Evolutionary conservation across 208 protist genomes (phyloP).

Genomic region (Acanthamoeba royreba): DNA sequence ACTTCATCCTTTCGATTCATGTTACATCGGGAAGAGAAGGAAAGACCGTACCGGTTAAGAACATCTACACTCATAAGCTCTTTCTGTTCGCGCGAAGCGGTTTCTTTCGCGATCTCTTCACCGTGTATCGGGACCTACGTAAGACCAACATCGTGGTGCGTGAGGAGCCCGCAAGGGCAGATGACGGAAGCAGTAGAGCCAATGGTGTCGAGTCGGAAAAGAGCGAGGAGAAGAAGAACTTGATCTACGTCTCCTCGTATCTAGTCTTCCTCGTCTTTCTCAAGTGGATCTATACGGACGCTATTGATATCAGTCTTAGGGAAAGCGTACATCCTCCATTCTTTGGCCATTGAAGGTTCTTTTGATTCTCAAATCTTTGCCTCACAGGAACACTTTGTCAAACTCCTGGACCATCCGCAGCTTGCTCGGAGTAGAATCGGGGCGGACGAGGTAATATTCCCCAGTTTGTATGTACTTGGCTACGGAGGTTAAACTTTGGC

Average conservation of each 20-base stretch:
- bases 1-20: constrained; percentile 15
- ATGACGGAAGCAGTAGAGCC: not conserved
- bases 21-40: not conserved
- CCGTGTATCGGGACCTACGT: not conserved
- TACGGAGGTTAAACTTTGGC: no score
- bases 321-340: not conserved
- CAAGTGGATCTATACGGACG: constrained; percentile 38
- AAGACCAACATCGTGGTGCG: constrained; percentile 5
- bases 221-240: constrained; percentile 27
- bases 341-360: not conserved
- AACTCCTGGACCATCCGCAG: not conserved
- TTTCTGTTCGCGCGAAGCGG: constrained; percentile 20
- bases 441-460: not conserved
- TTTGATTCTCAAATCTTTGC: not conserved
- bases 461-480: no score
- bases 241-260: constrained; percentile 8
- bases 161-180: no score
- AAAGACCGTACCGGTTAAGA: not conserved
- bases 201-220: not conserved
- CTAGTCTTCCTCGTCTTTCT: constrained; percentile 4
- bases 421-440: not conserved
- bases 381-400: not conserved
- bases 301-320: not conserved
- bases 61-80: constrained; percentile 34
- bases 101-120: constrained; percentile 19